A percentile compares a stretch with the other conserved stretches of the same genome.
Evolutionary conservation across 2,329 filamentous ascomycete species (phyloP).

Genomic region (Ilyonectria mors-panacis): DNA sequence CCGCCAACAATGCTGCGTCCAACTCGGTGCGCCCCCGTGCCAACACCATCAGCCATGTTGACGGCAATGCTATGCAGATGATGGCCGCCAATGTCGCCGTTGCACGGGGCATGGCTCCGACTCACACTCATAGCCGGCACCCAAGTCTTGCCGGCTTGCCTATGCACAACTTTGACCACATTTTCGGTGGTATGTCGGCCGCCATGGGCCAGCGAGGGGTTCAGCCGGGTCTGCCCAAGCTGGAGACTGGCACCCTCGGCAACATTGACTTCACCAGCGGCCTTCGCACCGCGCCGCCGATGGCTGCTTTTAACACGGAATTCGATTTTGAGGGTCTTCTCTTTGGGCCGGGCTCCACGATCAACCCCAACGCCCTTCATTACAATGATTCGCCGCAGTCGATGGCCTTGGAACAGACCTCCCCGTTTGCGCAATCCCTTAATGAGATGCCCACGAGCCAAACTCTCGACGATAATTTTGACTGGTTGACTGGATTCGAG

Average conservation of each 20-base stretch:
- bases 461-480: constrained; percentile 82
- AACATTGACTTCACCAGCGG: constrained; percentile 76
- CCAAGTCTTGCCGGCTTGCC: constrained; percentile 80
- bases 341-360: constrained; percentile 77
- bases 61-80: constrained; percentile 81
- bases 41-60: constrained; percentile 96
- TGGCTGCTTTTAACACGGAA: constrained; percentile 73
- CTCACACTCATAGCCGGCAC: constrained; percentile 79
- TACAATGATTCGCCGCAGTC: constrained; percentile 84
- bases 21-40: constrained; percentile 86
- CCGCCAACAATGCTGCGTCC: constrained; percentile 62
- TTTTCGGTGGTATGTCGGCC: constrained; percentile 81
- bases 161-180: constrained; percentile 70
- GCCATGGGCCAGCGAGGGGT: constrained; percentile 77
- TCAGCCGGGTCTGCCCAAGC: constrained; percentile 80
- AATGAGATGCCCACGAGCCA: constrained; percentile 71
- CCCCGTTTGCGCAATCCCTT: constrained; percentile 71
- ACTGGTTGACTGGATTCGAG: constrained; percentile 87
- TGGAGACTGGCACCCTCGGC: constrained; percentile 83
- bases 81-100: constrained; percentile 72
- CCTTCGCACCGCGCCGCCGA: constrained; percentile 82
- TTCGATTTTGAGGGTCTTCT: constrained; percentile 66
- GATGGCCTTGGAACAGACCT: constrained; percentile 73
- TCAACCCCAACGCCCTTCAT: constrained; percentile 83
- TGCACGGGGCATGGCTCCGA: constrained; percentile 64